phyloP scores from a whole-genome alignment of 345 rosid genomes.

The Euphorbia pulcherrima region DNA sequence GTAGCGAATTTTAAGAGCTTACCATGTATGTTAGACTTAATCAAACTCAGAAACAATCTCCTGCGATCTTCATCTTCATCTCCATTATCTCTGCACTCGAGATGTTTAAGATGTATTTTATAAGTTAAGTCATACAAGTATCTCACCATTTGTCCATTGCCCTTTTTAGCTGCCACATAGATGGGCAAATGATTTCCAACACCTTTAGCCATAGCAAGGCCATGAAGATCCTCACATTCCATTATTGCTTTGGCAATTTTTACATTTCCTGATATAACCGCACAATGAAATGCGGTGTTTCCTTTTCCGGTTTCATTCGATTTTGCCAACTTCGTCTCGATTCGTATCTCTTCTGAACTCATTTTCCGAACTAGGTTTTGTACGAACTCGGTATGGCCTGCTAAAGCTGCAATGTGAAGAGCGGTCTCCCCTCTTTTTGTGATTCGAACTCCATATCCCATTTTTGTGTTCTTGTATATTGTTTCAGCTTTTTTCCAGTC shows the following conservation, averaged over 20 bases:
- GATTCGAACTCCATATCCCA: not conserved
- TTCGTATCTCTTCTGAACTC: not conserved
- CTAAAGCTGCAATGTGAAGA: constrained; percentile 26
- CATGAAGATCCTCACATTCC: not conserved
- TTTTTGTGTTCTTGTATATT: not conserved
- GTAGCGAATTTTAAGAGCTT: no score
- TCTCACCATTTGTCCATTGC: not conserved
- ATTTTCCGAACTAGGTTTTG: constrained; percentile 11
- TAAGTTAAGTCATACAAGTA: not conserved
- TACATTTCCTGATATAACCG: not conserved
- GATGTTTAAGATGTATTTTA: not conserved
- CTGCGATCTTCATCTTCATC: not conserved
- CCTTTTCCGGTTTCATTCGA: not conserved
- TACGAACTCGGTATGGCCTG: constrained; percentile 18
- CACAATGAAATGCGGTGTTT: not conserved
- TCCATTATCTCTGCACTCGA: no score
- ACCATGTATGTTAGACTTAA: not conserved
- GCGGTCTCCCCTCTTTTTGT: not conserved
- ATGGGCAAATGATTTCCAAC: not conserved
- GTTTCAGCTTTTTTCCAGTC: constrained; percentile 8
- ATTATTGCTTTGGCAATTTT: not conserved
- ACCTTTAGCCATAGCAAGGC: not conserved
- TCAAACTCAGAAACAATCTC: not conserved
- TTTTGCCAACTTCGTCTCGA: not conserved
- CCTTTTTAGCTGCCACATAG: not conserved